Base-by-base conservation (phyloP, 1,284 basidiomycete genomes). In the Cryptococcus sp. region DNA sequence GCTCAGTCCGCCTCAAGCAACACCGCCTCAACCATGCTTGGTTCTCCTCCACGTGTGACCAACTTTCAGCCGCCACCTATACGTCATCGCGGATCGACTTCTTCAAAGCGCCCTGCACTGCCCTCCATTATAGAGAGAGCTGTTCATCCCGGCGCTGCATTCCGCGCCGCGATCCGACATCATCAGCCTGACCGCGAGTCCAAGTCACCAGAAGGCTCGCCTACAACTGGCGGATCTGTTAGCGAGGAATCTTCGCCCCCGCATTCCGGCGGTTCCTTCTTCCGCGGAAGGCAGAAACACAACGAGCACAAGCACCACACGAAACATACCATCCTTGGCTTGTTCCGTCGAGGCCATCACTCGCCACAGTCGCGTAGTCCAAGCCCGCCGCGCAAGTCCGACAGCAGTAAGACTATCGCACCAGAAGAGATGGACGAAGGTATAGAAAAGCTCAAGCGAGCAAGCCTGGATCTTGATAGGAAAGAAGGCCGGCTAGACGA, bases 101-200 rank as follows among this genome's bases (percentile, higher is more conserved):
- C 70, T 0, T 74, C 74, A 1, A 67, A 74, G 15, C 69, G 78
- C 15, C 78, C 77, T 1, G 76, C 76, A 17, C 62, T 78, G 0
- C 78, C 78, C 0, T 75, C 76, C 23, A 79, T 79, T 52, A 53
- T 78, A 11, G 78, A 79, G 52, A 73, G 68, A 55, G 76, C 77
- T 7, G 67, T 69, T 4, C 73, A 78, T 55, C 73, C 74, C 0
- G 70, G 71, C 19, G 63, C 61, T 6, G 63, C 70, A 3, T 70
- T 76, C 55, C 66, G 74, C 19, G 64, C 67, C 8, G 71, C 67
- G 5, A 59, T 75, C 39, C 64, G 64, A 26, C 52, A 69, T 46
- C 61, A 68, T 50, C 55, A 58, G 16, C 50, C 57, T 13, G 49
- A 59, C 29, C 29, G 29, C 29, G 29, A 34, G 29, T 34, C 29